These are phyloP conservation scores for Aegle marmelos DNA, from an alignment of 345 rosid genomes.

Conservation along the genomic window DNA sequence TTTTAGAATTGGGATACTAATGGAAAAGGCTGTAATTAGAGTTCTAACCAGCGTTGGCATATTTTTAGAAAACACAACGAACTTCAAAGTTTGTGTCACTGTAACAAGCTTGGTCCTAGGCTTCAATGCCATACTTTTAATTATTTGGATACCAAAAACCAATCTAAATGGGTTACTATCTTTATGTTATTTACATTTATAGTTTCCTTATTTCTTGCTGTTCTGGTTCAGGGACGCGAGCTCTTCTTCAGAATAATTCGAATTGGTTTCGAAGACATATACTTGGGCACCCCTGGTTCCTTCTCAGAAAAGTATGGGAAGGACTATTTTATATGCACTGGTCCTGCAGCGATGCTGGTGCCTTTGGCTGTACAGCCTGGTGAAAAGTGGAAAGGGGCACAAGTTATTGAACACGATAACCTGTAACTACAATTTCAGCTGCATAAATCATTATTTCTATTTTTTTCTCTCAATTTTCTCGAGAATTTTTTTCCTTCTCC, in stretches of 20 bases:
- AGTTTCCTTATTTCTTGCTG: background rate
- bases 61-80: background rate
- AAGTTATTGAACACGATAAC: conserved; percentile 86
- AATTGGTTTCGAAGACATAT: conserved; percentile 77
- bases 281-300: conserved; percentile 51
- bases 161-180: background rate
- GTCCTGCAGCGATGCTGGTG: conserved; percentile 77
- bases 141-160: background rate
- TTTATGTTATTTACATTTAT: background rate
- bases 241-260: conserved; percentile 75
- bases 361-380: conserved; percentile 62
- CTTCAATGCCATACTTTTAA: background rate
- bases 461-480: background rate
- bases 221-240: conserved; percentile 54
- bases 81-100: background rate
- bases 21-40: background rate
- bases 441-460: background rate
- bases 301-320: conserved; percentile 58
- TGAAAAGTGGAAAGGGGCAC: conserved; percentile 81
- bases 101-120: background rate
- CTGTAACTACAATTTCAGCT: conserved; percentile 41
- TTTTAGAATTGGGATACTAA: background rate
- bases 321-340: conserved; percentile 71
- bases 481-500: background rate
- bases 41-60: background rate